phyloP scores from a whole-genome alignment of 208 protist genomes.

The Trypanosomatidae sp. region DNA sequence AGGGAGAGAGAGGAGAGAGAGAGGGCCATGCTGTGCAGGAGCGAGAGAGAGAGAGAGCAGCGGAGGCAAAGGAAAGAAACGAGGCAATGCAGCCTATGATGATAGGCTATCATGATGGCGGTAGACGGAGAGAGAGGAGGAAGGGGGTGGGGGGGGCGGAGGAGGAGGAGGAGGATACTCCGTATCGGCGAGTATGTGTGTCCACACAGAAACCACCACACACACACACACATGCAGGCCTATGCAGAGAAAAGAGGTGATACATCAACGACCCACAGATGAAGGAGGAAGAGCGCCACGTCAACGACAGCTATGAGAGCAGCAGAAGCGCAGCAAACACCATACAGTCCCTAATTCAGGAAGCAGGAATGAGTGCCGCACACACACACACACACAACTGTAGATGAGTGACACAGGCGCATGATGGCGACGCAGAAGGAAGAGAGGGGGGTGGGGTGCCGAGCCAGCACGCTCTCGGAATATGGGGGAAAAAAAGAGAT shows the following conservation, averaged over 20 bases:
- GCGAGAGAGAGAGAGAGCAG: background rate
- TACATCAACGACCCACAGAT: background rate
- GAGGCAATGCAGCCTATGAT: background rate
- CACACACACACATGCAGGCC: background rate
- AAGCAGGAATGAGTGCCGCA: background rate
- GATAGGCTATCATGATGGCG: too few relatives aligned
- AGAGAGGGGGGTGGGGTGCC: background rate
- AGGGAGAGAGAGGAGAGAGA: background rate
- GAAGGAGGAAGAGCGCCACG: background rate
- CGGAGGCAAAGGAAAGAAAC: background rate
- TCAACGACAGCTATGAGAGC: background rate
- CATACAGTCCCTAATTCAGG: background rate
- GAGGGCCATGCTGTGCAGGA: background rate
- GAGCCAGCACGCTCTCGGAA: background rate
- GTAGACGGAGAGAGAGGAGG: background rate
- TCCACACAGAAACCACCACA: too few relatives aligned
- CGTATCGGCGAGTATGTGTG: background rate
- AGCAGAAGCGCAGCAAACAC: background rate
- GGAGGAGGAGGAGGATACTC: background rate
- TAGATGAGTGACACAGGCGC: background rate
- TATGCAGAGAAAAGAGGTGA: background rate
- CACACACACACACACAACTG: background rate
- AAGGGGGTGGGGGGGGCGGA: background rate
- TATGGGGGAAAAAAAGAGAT: conserved; percentile 21
- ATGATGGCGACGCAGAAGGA: background rate